These are phyloP conservation scores for Lotus japonicus DNA, from an alignment of 306 rosid species.

Conservation along the genomic window DNA sequence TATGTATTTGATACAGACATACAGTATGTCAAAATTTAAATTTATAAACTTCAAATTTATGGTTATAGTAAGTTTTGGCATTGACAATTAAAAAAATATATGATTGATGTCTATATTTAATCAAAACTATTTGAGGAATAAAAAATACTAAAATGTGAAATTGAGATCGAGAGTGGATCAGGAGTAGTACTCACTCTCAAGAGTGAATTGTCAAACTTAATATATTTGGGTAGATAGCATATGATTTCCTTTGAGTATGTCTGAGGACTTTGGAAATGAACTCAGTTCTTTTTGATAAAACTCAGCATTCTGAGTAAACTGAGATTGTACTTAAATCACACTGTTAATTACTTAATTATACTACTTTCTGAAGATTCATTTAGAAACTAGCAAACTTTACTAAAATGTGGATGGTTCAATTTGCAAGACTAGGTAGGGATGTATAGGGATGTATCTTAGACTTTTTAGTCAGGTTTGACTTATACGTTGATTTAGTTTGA, in stretches of 20 bases:
- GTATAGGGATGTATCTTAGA: neutral
- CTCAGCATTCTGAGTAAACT: neutral
- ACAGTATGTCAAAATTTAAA: no score
- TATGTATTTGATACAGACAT: no score
- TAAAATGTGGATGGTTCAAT: slow-evolving; percentile 11
- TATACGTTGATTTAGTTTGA: neutral
- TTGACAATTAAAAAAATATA: no score
- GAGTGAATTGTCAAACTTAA: no score
- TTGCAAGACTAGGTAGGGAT: neutral
- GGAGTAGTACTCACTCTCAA: no score
- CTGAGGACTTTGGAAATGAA: neutral
- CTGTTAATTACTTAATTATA: neutral
- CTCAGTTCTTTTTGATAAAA: slow-evolving; percentile 4
- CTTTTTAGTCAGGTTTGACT: neutral
- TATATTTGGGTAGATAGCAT: neutral
- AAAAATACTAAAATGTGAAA: no score
- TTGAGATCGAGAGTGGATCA: no score
- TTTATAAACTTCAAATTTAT: no score
- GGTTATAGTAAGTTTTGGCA: no score
- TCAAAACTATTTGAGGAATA: no score
- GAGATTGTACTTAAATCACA: neutral
- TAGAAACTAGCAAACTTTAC: neutral
- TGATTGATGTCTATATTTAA: no score
- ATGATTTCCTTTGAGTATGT: neutral
- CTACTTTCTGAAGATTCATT: neutral